Conservation (phyloP, 2,329 filamentous ascomycete species). For the Xylaria sp. region DNA sequence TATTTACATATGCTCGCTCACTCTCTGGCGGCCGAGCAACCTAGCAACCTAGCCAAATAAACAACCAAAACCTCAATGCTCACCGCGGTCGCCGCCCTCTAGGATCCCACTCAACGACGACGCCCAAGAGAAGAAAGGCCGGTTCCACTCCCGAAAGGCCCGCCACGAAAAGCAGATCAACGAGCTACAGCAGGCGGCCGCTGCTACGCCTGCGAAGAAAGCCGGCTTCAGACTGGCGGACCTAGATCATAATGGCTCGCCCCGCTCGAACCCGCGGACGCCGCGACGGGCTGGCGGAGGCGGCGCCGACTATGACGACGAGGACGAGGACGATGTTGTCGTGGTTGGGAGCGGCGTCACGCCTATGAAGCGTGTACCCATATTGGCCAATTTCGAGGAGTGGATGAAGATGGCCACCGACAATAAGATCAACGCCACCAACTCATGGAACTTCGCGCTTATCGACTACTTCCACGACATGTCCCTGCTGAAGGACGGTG, state of each 20-base stretch:
- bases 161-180: slow-evolving; percentile 92
- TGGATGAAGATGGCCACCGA: slow-evolving; percentile 99
- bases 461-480: slow-evolving; percentile 99
- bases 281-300: slow-evolving; percentile 54
- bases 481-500: slow-evolving; percentile 94
- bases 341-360: slow-evolving; percentile 83
- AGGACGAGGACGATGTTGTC: slow-evolving; percentile 69
- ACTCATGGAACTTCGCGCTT: slow-evolving; percentile 99
- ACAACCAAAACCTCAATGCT: neutral
- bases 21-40: slow-evolving; percentile 22
- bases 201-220: slow-evolving; percentile 73
- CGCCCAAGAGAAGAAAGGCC: slow-evolving; percentile 87
- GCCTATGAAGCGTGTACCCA: slow-evolving; percentile 94
- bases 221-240: slow-evolving; percentile 68
- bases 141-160: slow-evolving; percentile 87
- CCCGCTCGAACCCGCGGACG: slow-evolving; percentile 67
- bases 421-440: slow-evolving; percentile 98
- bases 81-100: slow-evolving; percentile 14
- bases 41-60: slow-evolving; percentile 26
- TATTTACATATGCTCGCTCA: slow-evolving; percentile 33
- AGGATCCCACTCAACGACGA: slow-evolving; percentile 98
- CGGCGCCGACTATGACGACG: slow-evolving; percentile 59
- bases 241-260: slow-evolving; percentile 67
- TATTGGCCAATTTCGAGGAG: slow-evolving; percentile 98
- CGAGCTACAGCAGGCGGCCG: slow-evolving; percentile 86